A percentile compares a stretch with the other conserved stretches of the same genome.
Evolutionary conservation across 331 rosid genomes (phyloP).

Genomic region (Quercus lobata): DNA sequence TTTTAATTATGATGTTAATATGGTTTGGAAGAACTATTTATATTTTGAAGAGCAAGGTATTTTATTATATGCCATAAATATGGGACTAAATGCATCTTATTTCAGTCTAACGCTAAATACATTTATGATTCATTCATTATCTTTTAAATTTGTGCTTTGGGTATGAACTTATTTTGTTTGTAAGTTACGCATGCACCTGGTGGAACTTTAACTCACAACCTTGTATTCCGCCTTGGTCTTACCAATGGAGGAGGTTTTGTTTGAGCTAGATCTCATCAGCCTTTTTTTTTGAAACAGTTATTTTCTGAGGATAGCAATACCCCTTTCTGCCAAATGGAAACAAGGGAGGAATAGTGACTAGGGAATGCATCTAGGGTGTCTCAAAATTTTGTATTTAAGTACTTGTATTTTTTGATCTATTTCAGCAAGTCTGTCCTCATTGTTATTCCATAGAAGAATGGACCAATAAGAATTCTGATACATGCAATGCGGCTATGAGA

Average conservation of each 20-base stretch:
- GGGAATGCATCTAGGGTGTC: background rate
- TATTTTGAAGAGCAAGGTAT: background rate
- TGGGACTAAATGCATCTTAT: background rate
- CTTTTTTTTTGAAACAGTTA: background rate
- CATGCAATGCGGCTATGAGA: background rate
- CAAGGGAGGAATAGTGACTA: background rate
- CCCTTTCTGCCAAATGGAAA: background rate
- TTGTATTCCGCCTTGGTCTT: too few species aligned
- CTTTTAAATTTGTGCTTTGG: too few species aligned
- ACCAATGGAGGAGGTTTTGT: too few species aligned
- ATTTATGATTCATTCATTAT: too few species aligned
- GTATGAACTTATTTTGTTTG: too few species aligned
- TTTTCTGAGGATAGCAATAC: background rate
- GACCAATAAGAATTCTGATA: background rate
- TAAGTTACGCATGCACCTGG: too few species aligned
- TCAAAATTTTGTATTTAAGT: background rate
- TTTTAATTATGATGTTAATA: too few species aligned
- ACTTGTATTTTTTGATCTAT: background rate
- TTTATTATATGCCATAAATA: background rate
- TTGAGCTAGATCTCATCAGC: too few species aligned
- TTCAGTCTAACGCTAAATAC: background rate
- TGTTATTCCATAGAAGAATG: background rate
- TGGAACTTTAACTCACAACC: too few species aligned
- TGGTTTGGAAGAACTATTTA: too few species aligned
- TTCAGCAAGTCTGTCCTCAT: background rate